Conservation (phyloP, 2,329 filamentous ascomycete genomes). For the Exophiala phaeomuriformis region DNA sequence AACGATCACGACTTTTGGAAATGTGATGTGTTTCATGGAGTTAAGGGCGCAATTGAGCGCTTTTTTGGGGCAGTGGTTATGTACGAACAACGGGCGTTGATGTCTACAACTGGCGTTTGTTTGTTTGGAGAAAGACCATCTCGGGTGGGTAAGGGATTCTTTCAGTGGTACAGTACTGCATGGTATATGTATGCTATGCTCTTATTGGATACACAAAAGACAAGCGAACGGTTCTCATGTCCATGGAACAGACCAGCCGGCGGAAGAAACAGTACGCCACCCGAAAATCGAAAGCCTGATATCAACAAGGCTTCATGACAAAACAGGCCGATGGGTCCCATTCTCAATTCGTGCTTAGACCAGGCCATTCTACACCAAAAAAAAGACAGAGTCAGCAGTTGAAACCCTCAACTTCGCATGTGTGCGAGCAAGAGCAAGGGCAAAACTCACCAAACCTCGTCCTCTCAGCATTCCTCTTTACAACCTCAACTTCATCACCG, state of each 20-base stretch:
- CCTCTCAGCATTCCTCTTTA: slow-evolving; percentile 44
- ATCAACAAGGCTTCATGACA: neutral
- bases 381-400: neutral
- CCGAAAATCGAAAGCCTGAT: neutral
- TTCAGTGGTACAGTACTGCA: too few species aligned
- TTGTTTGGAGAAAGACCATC: too few species aligned
- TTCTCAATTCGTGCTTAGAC: slow-evolving; percentile 19
- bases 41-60: too few species aligned
- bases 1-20: neutral
- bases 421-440: neutral
- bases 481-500: slow-evolving; percentile 52
- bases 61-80: too few species aligned
- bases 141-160: too few species aligned
- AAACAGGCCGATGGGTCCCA: too few species aligned
- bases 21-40: too few species aligned
- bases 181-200: neutral
- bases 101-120: too few species aligned
- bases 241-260: neutral
- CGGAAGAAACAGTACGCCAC: neutral
- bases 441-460: slow-evolving; percentile 48
- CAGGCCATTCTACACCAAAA: slow-evolving; percentile 17
- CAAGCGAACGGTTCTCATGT: neutral
- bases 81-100: too few species aligned
- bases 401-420: too few species aligned
- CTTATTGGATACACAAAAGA: neutral